These are phyloP conservation scores for Vigna mungo DNA, from an alignment of 306 rosid genomes.

Conservation along the genomic window DNA sequence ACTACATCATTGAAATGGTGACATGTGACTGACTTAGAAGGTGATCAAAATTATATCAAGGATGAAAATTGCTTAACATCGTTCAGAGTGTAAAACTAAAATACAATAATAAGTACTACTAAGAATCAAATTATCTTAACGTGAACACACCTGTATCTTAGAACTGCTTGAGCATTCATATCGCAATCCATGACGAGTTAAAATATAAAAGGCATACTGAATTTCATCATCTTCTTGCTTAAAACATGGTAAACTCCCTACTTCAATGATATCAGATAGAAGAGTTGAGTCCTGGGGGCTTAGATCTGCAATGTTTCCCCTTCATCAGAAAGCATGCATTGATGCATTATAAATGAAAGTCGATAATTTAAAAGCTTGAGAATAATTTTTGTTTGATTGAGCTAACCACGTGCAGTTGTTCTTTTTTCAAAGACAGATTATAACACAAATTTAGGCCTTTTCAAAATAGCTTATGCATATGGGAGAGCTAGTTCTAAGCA, in stretches of 20 bases:
- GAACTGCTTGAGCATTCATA: constrained; percentile 89
- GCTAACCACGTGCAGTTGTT: constrained; percentile 28
- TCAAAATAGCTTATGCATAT: constrained; percentile 19
- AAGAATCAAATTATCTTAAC: constrained; percentile 36
- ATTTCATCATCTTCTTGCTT: constrained; percentile 66
- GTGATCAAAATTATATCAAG: constrained; percentile 15
- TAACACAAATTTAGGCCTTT: constrained; percentile 10
- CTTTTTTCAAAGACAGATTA: constrained; percentile 7
- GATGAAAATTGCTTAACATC: constrained; percentile 19
- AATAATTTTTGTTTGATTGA: constrained; percentile 23
- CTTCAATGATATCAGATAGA: constrained; percentile 71
- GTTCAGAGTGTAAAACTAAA: constrained; percentile 30
- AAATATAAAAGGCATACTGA: constrained; percentile 73
- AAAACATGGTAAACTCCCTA: constrained; percentile 67
- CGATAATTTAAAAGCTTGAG: constrained; percentile 38
- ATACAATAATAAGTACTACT: not conserved
- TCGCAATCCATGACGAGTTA: constrained; percentile 77
- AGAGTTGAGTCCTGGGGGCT: constrained; percentile 57
- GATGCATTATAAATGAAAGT: constrained; percentile 20
- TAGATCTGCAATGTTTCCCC: constrained; percentile 46
- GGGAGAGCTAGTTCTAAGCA: constrained; percentile 23
- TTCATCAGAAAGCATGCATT: constrained; percentile 30
- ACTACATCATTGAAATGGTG: constrained; percentile 5
- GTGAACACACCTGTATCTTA: constrained; percentile 51
- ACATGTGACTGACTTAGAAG: constrained; percentile 20